Evolutionary conservation across 192 early-diverging fungal genomes (phyloP).

Genomic region (Gryganskiella cystojenkinii): DNA sequence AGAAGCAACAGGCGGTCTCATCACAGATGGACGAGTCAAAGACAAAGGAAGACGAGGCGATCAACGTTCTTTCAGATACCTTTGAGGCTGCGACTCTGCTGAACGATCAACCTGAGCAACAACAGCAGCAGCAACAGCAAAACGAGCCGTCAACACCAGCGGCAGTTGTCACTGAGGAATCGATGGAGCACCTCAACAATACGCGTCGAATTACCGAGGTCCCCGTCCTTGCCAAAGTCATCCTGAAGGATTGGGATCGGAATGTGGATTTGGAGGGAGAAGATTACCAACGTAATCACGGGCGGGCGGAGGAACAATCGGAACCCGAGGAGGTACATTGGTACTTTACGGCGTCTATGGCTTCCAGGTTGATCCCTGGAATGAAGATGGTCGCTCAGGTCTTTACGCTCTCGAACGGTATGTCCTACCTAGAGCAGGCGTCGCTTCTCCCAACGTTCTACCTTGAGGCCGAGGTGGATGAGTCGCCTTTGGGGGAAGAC

Average conservation of each 20-base stretch:
- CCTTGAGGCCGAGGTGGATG: slow-evolving; percentile 30
- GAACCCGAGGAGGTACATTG: slow-evolving; percentile 16
- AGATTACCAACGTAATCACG: background rate
- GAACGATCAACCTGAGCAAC: no score
- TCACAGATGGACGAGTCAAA: no score
- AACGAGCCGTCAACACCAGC: no score
- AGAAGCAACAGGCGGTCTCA: slow-evolving; percentile 6
- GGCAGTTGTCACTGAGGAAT: no score
- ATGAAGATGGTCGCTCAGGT: slow-evolving; percentile 29
- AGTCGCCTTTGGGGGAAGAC: slow-evolving; percentile 3
- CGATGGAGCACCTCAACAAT: no score
- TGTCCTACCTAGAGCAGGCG: slow-evolving; percentile 43
- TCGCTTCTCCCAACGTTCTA: slow-evolving; percentile 30
- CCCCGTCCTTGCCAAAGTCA: background rate
- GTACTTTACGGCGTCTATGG: slow-evolving; percentile 21
- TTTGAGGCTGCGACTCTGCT: no score
- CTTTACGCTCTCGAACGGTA: slow-evolving; percentile 38
- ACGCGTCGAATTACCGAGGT: no score
- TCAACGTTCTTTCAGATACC: no score
- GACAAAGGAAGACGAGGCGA: no score
- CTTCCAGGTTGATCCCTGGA: slow-evolving; percentile 13
- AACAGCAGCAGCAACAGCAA: no score
- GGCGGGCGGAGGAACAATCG: slow-evolving; percentile 8
- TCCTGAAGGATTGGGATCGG: slow-evolving; percentile 10
- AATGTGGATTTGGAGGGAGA: slow-evolving; percentile 23